Evolutionary conservation across 495 filamentous ascomycete species (phyloP).

Genomic region (Neurospora sp.): DNA sequence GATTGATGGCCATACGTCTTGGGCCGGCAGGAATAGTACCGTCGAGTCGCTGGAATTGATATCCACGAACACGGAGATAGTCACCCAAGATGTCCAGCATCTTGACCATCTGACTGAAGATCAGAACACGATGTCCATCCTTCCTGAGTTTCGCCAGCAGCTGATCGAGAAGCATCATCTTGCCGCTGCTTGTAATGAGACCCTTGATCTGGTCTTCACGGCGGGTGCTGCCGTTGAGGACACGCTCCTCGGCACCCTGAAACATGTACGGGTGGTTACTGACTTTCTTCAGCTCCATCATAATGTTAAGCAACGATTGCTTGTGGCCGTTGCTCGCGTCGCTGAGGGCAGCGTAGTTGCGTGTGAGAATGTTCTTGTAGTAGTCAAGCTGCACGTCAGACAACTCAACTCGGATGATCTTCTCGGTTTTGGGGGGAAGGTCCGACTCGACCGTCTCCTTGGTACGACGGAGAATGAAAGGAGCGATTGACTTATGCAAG

Average conservation of each 20-base stretch:
- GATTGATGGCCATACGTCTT: slow-evolving; percentile 86
- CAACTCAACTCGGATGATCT: slow-evolving; percentile 94
- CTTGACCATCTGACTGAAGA: slow-evolving; percentile 99
- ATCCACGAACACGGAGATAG: slow-evolving; percentile 80
- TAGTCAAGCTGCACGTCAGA: slow-evolving; percentile 94
- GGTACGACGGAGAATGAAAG: slow-evolving; percentile 91
- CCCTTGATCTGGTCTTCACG: slow-evolving; percentile 83
- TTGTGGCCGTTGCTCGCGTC: slow-evolving; percentile 80
- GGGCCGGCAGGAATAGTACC: slow-evolving; percentile 82
- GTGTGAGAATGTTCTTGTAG: slow-evolving; percentile 96
- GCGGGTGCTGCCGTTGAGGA: slow-evolving; percentile 61
- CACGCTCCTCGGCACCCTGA: slow-evolving; percentile 77
- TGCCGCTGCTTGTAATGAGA: slow-evolving; percentile 91
- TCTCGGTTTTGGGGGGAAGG: slow-evolving; percentile 91
- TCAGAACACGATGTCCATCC: slow-evolving; percentile 89
- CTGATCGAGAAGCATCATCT: slow-evolving; percentile 97
- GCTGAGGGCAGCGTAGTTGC: slow-evolving; percentile 92
- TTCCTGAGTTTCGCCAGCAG: slow-evolving; percentile 81
- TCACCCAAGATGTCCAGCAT: slow-evolving; percentile 95
- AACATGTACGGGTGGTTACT: slow-evolving; percentile 99
- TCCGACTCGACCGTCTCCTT: slow-evolving; percentile 96
- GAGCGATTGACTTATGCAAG: slow-evolving; percentile 65
- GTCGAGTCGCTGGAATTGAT: slow-evolving; percentile 87
- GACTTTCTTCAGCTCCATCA: slow-evolving; percentile 99
- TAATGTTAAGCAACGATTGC: slow-evolving; percentile 93